Evolutionary conservation across 768 basidiomycete genomes (phyloP), one percentile per base, ranked within the genome.

Genomic region (Peribolospora baueri): DNA sequence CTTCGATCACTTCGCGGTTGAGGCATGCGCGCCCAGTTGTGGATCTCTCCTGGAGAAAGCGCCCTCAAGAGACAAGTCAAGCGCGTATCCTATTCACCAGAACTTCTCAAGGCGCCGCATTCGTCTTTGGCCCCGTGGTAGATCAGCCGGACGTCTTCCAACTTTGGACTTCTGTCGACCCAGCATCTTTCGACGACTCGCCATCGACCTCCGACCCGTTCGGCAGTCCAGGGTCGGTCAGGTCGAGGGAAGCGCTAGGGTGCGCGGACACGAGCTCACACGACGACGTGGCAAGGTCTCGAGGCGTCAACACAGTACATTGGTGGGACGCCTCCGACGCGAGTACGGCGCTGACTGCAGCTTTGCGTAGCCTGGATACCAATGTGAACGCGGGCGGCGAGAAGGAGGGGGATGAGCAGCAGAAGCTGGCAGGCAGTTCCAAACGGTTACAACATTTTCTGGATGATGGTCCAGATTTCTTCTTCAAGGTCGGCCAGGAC

Each of bases 61-160:
- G 4, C 10, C 2, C 25, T 8, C 8, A 11, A 5, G 6, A n/a
- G 3, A 2, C 36, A 41, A 57, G 55, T 42, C 56, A 57, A 8
- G 58, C 48, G 6, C 54, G 56, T 2, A 58, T 60, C 40, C 57
- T 63, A 1, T 55, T 57, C 42, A 63, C 62, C 11, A 50, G 53
- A 9, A 63, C 59, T 9, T 3, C 49, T 5, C 48, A 59, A 37
- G 58, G 61, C 53, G 14, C 42, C 36, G 51, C 58, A 8, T 59
- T 57, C 48, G 48, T 63, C 41, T 63, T 61, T 58, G 55, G 58
- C 8, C 56, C 55, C 52, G 56, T 64, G 42, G 58, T 62, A 39
- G 63, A 64, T 56, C 59, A 63, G 43, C 62, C 63, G 13, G 54
- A 57, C 58, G 53, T 58, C 45, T 64, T 63, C 52, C 57, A 56